A percentile compares a stretch with the other conserved stretches of the same genome.
Evolutionary conservation across 2,329 filamentous ascomycete genomes (phyloP).

Genomic region (Claviceps digitariae): DNA sequence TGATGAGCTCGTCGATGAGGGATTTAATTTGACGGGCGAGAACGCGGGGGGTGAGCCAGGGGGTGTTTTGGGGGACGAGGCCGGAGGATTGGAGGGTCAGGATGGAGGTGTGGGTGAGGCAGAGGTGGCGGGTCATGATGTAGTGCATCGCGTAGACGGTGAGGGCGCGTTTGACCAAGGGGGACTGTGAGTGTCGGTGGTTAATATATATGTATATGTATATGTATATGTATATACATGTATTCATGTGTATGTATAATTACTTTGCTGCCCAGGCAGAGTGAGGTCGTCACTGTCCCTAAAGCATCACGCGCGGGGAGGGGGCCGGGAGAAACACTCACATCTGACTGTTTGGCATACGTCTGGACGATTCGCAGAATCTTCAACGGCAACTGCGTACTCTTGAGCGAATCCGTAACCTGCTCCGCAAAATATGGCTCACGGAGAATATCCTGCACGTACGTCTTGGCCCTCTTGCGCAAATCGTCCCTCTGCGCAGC

Average conservation of each 20-base stretch:
- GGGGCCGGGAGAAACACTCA: slow-evolving; percentile 13
- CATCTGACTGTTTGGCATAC: slow-evolving; percentile 32
- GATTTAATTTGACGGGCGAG: slow-evolving; percentile 44
- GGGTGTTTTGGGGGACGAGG: slow-evolving; percentile 28
- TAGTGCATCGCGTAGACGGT: slow-evolving; percentile 44
- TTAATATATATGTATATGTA: too few relatives aligned
- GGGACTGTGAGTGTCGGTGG: slow-evolving; percentile 17
- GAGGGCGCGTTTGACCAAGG: slow-evolving; percentile 39
- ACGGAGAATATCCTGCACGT: slow-evolving; percentile 32
- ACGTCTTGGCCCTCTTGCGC: slow-evolving; percentile 32
- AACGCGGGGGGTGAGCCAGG: slow-evolving; percentile 37
- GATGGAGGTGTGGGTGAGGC: slow-evolving; percentile 32
- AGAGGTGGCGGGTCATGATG: slow-evolving; percentile 40
- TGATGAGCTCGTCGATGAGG: slow-evolving; percentile 40
- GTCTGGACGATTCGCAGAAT: slow-evolving; percentile 34
- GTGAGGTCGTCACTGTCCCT: background rate
- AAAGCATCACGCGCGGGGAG: background rate
- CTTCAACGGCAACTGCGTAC: slow-evolving; percentile 31
- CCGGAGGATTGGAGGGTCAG: slow-evolving; percentile 26
- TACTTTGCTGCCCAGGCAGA: too few relatives aligned
- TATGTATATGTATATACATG: too few relatives aligned
- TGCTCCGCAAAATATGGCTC: slow-evolving; percentile 37
- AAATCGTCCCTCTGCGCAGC: slow-evolving; percentile 30
- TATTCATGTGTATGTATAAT: too few relatives aligned
- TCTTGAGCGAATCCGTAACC: slow-evolving; percentile 32